Base-by-base conservation (phyloP, 176 grass and related monocot genomes). In the Oryza brachyantha region DNA sequence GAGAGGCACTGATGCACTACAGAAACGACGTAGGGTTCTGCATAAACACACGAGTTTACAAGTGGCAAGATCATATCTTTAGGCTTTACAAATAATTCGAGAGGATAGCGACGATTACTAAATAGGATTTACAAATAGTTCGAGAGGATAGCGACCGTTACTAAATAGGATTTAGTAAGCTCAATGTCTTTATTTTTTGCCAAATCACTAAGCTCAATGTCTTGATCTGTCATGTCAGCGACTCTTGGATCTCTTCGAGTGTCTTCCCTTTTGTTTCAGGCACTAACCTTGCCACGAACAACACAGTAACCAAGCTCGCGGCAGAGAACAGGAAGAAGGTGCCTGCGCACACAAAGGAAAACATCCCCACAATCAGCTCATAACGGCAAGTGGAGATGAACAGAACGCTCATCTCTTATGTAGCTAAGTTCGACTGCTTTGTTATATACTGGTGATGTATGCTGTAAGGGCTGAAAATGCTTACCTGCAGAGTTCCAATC, bases 211-310 rank as follows among this genome's bases (percentile, higher is more conserved):
- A n/a, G n/a, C n/a, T n/a, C n/a, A n/a, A n/a, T n/a, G n/a, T n/a
- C n/a, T n/a, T n/a, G n/a, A n/a, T n/a, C n/a, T n/a, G n/a, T n/a
- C 67, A 94, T 75, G 48, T 42, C 28, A 95, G 74, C 13, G 79
- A 90, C 41, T 29, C 87, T 68, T 92, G 93, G 31, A 95, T 95
- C 82, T 95, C 89, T 92, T 95, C 93, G 10, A 92, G 72, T 39
- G 93, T 87, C 32, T 78, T 71, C 9, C 93, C 93, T 92, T 90
- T 92, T 8, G 93, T 95, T 85, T 95, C 93, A 48, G 93, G 93
- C 63, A 95, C 89, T 68, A 87, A 43, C 37, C 9, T 83, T 63
- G 79, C 84, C 74, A 95, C 93, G 70, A 95, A 95, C 29, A 90
- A 3, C 58, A 95, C 57, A 3, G 86, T 87, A 29, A 79, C 66